Conservation (phyloP, 2,329 filamentous ascomycete species). For the Microthyrium microscopicum region DNA sequence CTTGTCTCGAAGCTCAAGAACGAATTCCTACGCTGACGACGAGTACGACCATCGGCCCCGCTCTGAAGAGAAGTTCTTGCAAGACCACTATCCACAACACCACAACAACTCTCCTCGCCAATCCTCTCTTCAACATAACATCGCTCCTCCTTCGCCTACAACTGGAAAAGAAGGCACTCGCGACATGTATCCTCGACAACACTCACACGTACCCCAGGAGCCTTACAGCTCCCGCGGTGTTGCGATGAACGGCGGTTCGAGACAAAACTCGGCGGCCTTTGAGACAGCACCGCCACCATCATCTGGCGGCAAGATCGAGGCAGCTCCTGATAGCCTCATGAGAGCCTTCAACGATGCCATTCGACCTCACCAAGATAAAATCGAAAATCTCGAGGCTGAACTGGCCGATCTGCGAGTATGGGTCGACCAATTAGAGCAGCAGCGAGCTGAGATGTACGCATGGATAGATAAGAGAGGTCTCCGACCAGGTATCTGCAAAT, state of each 20-base stretch:
- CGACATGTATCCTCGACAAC: slow-evolving; percentile 6
- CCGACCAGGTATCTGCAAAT: slow-evolving; percentile 27
- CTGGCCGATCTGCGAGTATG: slow-evolving; percentile 32
- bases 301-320: slow-evolving; percentile 15
- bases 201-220: slow-evolving; percentile 4
- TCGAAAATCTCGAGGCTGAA: slow-evolving; percentile 34
- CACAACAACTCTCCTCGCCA: slow-evolving; percentile 5
- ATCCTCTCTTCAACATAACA: slow-evolving; percentile 7
- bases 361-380: slow-evolving; percentile 34
- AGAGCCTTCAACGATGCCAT: slow-evolving; percentile 37
- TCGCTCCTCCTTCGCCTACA: slow-evolving; percentile 4
- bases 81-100: background rate
- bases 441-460: slow-evolving; percentile 33
- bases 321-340: slow-evolving; percentile 33
- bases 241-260: slow-evolving; percentile 1
- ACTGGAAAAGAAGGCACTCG: slow-evolving; percentile 3
- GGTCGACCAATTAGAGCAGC: slow-evolving; percentile 33
- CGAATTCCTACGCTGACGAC: slow-evolving; percentile 10
- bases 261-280: background rate
- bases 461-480: slow-evolving; percentile 40
- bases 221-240: slow-evolving; percentile 1
- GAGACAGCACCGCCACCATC: no score
- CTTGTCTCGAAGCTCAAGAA: slow-evolving; percentile 8
- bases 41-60: slow-evolving; percentile 5
- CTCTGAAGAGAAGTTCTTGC: slow-evolving; percentile 1